These are phyloP conservation scores for Usnea hakonensis DNA, from an alignment of 495 filamentous ascomycete species.

Conservation along the genomic window DNA sequence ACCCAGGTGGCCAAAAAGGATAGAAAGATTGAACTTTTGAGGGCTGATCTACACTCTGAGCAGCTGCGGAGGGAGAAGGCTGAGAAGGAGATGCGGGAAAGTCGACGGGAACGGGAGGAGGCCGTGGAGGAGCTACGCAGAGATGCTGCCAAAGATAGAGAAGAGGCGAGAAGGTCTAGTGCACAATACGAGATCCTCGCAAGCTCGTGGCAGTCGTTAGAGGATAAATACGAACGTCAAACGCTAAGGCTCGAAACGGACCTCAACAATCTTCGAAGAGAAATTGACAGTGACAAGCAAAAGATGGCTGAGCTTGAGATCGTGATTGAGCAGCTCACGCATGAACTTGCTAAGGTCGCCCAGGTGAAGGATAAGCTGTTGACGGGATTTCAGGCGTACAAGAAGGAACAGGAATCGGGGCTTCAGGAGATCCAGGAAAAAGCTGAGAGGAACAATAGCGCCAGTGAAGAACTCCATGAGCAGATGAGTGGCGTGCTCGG, in stretches of 20 bases:
- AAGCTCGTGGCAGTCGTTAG: conserved; percentile 55
- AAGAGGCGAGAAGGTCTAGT: conserved; percentile 44
- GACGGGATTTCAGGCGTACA: conserved; percentile 53
- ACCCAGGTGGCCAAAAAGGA: conserved; percentile 67
- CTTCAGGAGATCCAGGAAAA: conserved; percentile 48
- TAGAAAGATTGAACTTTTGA: conserved; percentile 68
- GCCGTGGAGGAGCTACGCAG: conserved; percentile 47
- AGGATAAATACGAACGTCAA: conserved; percentile 48
- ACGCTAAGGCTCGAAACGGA: conserved; percentile 49
- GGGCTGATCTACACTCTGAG: conserved; percentile 59
- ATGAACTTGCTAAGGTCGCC: conserved; percentile 51
- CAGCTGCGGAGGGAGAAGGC: conserved; percentile 52
- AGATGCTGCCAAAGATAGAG: conserved; percentile 55
- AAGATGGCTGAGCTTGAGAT: conserved; percentile 57
- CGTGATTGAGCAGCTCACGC: conserved; percentile 62
- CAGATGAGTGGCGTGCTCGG: conserved; percentile 55
- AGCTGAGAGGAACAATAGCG: conserved; percentile 45
- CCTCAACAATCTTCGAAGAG: conserved; percentile 34
- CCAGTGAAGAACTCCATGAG: conserved; percentile 47
- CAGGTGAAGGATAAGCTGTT: conserved; percentile 53
- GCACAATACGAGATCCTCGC: conserved; percentile 66
- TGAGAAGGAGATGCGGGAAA: conserved; percentile 55
- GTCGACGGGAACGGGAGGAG: conserved; percentile 53
- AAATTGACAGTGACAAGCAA: conserved; percentile 38
- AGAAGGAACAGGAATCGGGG: conserved; percentile 52